Conservation (phyloP, 805 yeast genomes). For the Brettanomyces nanus region DNA sequence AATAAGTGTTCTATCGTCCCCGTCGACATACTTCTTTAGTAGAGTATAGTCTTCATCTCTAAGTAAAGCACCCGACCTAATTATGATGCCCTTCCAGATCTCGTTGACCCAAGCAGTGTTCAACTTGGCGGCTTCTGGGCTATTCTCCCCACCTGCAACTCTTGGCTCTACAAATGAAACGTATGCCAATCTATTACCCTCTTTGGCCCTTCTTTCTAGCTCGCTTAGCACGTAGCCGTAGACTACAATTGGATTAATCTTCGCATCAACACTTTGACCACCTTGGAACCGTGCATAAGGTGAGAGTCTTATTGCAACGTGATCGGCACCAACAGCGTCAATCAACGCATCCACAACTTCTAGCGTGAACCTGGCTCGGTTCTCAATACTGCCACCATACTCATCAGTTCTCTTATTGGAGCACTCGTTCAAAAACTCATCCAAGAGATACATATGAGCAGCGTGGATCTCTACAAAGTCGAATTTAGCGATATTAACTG, state of each 20-base stretch:
- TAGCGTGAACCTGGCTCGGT: slow-evolving; percentile 30
- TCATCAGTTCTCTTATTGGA: slow-evolving; percentile 33
- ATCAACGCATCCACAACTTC: slow-evolving; percentile 44
- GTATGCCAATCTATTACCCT: slow-evolving; percentile 20
- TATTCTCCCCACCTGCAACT: slow-evolving; percentile 15
- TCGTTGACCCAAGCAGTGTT: slow-evolving; percentile 11
- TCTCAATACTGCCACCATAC: slow-evolving; percentile 37
- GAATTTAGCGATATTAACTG: slow-evolving; percentile 30
- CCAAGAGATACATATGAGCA: slow-evolving; percentile 35
- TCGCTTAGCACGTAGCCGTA: slow-evolving; percentile 32
- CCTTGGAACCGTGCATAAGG: slow-evolving; percentile 37
- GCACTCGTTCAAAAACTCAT: slow-evolving; percentile 30
- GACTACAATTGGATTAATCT: slow-evolving; percentile 15
- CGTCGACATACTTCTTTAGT: slow-evolving; percentile 8
- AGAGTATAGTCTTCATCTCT: slow-evolving; percentile 14
- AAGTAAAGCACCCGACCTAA: slow-evolving; percentile 20
- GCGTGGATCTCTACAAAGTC: slow-evolving; percentile 35
- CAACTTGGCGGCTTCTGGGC: slow-evolving; percentile 4
- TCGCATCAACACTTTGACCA: slow-evolving; percentile 24
- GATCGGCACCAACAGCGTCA: slow-evolving; percentile 44
- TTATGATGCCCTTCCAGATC: slow-evolving; percentile 16
- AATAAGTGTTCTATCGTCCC: slow-evolving; percentile 35
- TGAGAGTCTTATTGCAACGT: slow-evolving; percentile 40
- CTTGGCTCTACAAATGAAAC: slow-evolving; percentile 27
- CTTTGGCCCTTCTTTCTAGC: slow-evolving; percentile 29